Percentiles rank a stretch among this genome's conserved stretches.
Evolutionary conservation across 495 filamentous ascomycete species (phyloP).

Genomic region (Penicillium pancosmium): DNA sequence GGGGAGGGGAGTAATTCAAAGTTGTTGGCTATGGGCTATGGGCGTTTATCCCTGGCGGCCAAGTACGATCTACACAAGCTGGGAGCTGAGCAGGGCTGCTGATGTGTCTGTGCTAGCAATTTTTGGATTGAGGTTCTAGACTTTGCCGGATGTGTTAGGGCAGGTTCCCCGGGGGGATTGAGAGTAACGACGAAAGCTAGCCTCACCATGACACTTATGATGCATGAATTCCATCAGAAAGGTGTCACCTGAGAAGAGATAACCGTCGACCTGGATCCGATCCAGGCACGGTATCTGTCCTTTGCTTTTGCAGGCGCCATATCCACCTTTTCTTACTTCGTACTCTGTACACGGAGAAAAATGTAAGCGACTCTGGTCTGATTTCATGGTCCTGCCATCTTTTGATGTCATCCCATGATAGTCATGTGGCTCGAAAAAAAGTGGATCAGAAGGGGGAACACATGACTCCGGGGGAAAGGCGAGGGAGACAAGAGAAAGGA

Average conservation of each 20-base stretch:
- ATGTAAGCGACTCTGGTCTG: not conserved
- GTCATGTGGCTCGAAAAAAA: slow-evolving; percentile 12
- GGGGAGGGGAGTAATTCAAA: too few species aligned
- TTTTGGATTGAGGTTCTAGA: slow-evolving; percentile 10
- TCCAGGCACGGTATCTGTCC: not conserved
- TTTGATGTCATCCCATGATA: slow-evolving; percentile 12
- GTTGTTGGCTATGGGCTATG: not conserved
- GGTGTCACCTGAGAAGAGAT: slow-evolving; percentile 3
- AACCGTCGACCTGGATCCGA: not conserved
- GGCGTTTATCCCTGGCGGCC: not conserved
- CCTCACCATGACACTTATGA: slow-evolving; percentile 25
- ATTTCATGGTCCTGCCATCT: not conserved
- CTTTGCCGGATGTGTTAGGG: slow-evolving; percentile 8
- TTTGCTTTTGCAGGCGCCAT: not conserved
- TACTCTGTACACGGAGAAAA: not conserved
- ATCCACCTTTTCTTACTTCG: too few species aligned
- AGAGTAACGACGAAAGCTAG: not conserved
- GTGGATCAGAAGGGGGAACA: slow-evolving; percentile 6
- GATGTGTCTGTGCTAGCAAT: not conserved
- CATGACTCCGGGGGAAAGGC: slow-evolving; percentile 10
- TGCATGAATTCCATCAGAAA: slow-evolving; percentile 24
- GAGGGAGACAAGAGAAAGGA: not conserved
- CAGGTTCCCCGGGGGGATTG: slow-evolving; percentile 1
- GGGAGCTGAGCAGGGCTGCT: not conserved
- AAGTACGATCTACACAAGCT: slow-evolving; percentile 3